Percentiles rank a stretch among this genome's conserved stretches.
Evolutionary conservation across 2,329 filamentous ascomycete species (phyloP).

Genomic region (Cadophora gregata): DNA sequence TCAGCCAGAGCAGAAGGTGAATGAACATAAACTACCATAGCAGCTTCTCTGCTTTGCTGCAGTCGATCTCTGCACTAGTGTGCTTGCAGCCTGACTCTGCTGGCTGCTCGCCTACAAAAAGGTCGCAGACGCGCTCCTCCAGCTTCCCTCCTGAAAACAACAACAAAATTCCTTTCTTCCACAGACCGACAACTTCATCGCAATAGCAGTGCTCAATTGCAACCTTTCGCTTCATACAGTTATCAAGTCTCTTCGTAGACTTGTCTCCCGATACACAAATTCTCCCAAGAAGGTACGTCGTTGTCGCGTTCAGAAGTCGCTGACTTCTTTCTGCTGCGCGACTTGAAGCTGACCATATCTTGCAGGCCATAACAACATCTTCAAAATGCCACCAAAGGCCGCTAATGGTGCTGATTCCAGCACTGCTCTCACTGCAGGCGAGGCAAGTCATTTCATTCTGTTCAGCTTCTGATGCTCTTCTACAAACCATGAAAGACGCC

Average conservation of each 20-base stretch:
- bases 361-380: neutral
- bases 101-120: constrained; percentile 3
- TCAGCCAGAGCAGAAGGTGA: neutral
- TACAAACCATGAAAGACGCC: too few species aligned
- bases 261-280: neutral
- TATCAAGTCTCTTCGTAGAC: neutral
- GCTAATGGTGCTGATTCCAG: neutral
- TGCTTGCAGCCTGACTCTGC: constrained; percentile 12
- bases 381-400: constrained; percentile 9
- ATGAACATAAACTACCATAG: neutral
- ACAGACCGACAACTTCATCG: neutral
- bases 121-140: neutral
- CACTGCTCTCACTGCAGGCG: neutral
- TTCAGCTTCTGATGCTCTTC: too few species aligned
- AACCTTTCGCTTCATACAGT: neutral
- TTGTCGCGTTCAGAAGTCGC: neutral
- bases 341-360: neutral
- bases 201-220: neutral
- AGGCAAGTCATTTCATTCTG: neutral
- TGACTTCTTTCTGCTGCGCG: neutral
- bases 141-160: neutral
- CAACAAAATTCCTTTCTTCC: constrained; percentile 1
- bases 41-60: neutral
- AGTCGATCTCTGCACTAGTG: neutral
- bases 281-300: neutral